These are phyloP conservation scores for Setaria italica DNA, from an alignment of 202 grass and related monocot species.

Conservation along the genomic window DNA sequence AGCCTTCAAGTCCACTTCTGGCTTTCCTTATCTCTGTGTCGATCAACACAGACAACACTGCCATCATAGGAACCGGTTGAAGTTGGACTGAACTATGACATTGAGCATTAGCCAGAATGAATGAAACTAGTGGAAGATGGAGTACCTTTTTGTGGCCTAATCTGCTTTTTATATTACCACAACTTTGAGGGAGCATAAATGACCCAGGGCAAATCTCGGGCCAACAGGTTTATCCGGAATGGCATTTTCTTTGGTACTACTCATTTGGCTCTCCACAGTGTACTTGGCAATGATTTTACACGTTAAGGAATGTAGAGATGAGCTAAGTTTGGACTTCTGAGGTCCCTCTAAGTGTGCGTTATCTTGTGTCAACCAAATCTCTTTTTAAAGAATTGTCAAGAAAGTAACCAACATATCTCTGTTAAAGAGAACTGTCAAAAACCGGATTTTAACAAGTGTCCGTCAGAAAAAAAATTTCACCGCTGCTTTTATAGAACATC, in stretches of 20 bases:
- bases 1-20: too few relatives aligned
- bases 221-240: background rate
- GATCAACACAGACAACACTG: background rate
- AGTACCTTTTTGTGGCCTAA: too few relatives aligned
- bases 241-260: background rate
- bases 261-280: background rate
- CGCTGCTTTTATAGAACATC: background rate
- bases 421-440: background rate
- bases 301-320: too few relatives aligned
- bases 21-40: too few relatives aligned
- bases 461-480: background rate
- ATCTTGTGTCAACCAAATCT: background rate
- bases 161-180: background rate
- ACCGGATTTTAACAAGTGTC: background rate
- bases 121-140: background rate
- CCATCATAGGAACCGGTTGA: background rate
- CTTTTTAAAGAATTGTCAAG: background rate
- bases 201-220: background rate
- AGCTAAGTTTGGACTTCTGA: background rate
- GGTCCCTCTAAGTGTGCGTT: too few relatives aligned
- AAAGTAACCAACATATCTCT: background rate
- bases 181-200: conserved; percentile 1
- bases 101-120: background rate
- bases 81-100: background rate
- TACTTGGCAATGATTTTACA: background rate